Percentiles rank a stretch among this genome's conserved stretches.
Evolutionary conservation across 2,329 filamentous ascomycete species (phyloP).

Genomic region (Leptographium lundbergii): DNA sequence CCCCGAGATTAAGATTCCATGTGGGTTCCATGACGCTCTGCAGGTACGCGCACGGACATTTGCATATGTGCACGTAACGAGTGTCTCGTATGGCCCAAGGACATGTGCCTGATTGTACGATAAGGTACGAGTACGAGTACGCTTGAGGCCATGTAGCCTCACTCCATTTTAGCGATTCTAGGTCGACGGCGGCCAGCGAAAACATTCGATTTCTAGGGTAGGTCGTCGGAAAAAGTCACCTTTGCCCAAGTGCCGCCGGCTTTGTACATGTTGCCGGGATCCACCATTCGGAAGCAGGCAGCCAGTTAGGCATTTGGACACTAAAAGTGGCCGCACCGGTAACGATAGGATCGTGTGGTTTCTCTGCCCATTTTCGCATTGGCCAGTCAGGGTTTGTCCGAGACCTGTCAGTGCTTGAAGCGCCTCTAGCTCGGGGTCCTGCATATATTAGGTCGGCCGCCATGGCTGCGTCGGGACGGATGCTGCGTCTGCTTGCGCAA

Average conservation of each 20-base stretch:
- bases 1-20: no score
- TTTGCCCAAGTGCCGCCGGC: not conserved
- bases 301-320: not conserved
- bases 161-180: not conserved
- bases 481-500: slow-evolving; percentile 13
- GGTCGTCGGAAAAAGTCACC: not conserved
- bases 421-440: not conserved
- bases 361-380: slow-evolving; percentile 8
- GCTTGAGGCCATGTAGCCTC: no score
- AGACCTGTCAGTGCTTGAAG: not conserved
- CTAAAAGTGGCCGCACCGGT: slow-evolving; percentile 7
- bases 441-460: not conserved
- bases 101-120: no score
- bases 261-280: not conserved
- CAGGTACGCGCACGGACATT: no score
- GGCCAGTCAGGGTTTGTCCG: not conserved
- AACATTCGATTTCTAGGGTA: not conserved
- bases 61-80: no score
- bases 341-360: slow-evolving; percentile 12
- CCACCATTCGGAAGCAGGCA: not conserved
- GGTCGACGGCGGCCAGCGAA: not conserved
- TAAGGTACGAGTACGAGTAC: no score
- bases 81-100: no score
- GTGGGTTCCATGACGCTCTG: no score
- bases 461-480: slow-evolving; percentile 5